phyloP scores from a whole-genome alignment of 345 rosid species.

The Hibiscus mutabilis region DNA sequence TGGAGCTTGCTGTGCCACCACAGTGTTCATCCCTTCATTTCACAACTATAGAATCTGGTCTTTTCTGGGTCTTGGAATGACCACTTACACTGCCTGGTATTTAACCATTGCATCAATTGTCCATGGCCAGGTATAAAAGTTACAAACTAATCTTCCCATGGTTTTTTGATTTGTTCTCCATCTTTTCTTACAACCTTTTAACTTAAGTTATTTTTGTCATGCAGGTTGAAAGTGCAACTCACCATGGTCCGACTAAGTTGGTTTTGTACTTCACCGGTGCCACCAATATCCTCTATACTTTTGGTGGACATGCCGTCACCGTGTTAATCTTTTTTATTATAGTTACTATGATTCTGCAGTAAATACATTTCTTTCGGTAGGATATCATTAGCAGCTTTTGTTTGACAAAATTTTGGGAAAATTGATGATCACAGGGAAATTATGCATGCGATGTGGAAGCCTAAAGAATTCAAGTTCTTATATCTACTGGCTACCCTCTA shows the following conservation, averaged over 20 bases:
- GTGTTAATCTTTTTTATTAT: slow-evolving; percentile 42
- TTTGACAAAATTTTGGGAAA: too few species aligned
- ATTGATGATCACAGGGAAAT: slow-evolving; percentile 43
- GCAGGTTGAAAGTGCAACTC: slow-evolving; percentile 52
- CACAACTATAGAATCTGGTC: slow-evolving; percentile 85
- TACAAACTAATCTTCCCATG: too few species aligned
- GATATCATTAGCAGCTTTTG: too few species aligned
- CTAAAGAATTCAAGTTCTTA: slow-evolving; percentile 72
- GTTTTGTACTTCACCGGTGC: slow-evolving; percentile 88
- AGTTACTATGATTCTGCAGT: neutral
- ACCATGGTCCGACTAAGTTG: slow-evolving; percentile 51
- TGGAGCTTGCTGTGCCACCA: slow-evolving; percentile 85
- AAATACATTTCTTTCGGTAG: neutral
- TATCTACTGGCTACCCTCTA: slow-evolving; percentile 67
- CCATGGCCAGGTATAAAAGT: slow-evolving; percentile 30
- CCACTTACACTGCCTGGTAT: slow-evolving; percentile 88
- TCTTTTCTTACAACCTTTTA: neutral
- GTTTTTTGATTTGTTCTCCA: neutral
- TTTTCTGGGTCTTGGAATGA: slow-evolving; percentile 78
- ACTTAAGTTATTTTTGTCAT: neutral
- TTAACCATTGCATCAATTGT: slow-evolving; percentile 49
- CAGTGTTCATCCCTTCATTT: slow-evolving; percentile 73
- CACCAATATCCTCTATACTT: slow-evolving; percentile 80
- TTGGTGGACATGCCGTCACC: slow-evolving; percentile 85
- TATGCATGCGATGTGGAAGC: slow-evolving; percentile 93